A percentile compares a stretch with the other conserved stretches of the same genome.
Conservation (phyloP, 148 eudicot species). For the Silene uniflora region DNA sequence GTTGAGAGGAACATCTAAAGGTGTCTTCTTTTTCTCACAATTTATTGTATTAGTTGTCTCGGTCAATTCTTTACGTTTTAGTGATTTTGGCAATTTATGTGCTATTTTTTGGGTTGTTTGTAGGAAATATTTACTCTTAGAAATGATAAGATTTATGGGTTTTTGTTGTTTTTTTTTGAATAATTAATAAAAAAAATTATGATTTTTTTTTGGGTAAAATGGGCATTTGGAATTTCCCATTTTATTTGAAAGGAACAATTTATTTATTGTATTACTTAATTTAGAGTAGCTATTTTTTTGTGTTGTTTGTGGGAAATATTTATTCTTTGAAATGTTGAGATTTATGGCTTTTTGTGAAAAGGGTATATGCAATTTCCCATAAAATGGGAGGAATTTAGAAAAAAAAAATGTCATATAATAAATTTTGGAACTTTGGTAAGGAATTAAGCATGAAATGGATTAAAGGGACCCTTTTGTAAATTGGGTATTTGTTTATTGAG, state of each 20-base stretch:
- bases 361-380: neutral
- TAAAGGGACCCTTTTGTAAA: slow-evolving; percentile 23
- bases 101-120: slow-evolving; percentile 7
- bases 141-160: slow-evolving; percentile 23
- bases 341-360: slow-evolving; percentile 5
- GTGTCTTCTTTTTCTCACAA: slow-evolving; percentile 6
- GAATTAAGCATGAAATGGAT: slow-evolving; percentile 6
- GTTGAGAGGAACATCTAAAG: neutral
- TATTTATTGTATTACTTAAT: no score
- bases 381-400: slow-evolving; percentile 1
- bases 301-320: neutral
- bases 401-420: neutral
- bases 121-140: neutral
- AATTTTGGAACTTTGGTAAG: neutral
- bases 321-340: slow-evolving; percentile 8
- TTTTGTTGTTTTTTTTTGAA: slow-evolving; percentile 9
- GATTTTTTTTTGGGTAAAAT: neutral
- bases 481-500: slow-evolving; percentile 7
- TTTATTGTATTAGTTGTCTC: neutral
- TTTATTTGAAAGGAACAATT: no score
- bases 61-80: no score
- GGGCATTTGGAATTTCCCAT: neutral
- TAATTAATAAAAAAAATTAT: neutral
- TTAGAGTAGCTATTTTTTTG: neutral
- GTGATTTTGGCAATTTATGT: no score